These are phyloP conservation scores for Salvia miltiorrhiza DNA, from an alignment of 257 asterid genomes.

Conservation along the genomic window DNA sequence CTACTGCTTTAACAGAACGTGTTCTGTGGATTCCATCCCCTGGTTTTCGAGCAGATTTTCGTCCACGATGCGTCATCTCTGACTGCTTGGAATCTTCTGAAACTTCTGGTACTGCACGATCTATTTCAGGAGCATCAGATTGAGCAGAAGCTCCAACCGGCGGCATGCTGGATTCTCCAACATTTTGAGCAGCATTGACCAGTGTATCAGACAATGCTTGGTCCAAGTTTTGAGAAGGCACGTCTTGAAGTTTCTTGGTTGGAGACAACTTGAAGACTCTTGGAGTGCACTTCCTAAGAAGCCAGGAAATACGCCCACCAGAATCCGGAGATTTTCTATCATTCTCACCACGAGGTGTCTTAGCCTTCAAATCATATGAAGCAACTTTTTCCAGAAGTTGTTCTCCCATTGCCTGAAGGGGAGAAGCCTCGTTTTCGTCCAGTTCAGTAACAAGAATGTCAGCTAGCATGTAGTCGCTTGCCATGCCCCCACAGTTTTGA, in stretches of 20 bases:
- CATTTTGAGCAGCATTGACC: conserved; percentile 27
- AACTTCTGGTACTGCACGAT: conserved; percentile 30
- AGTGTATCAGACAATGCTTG: conserved; percentile 38
- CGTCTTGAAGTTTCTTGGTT: conserved; percentile 24
- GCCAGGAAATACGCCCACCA: conserved; percentile 63
- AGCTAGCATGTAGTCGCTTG: conserved; percentile 42
- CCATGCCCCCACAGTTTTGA: conserved; percentile 53
- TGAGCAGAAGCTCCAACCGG: conserved; percentile 16
- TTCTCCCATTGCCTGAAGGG: conserved; percentile 44
- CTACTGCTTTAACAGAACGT: conserved; percentile 53
- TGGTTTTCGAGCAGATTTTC: conserved; percentile 39
- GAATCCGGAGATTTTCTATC: conserved; percentile 46
- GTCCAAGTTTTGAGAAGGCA: conserved; percentile 47
- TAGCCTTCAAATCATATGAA: conserved; percentile 37
- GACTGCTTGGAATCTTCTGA: conserved; percentile 50
- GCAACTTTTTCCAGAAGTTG: conserved; percentile 59
- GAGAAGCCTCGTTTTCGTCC: conserved; percentile 38
- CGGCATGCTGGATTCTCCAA: conserved; percentile 30
- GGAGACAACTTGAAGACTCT: conserved; percentile 56
- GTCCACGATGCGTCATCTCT: conserved; percentile 32
- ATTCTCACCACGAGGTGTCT: conserved; percentile 37
- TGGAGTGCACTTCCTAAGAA: conserved; percentile 70
- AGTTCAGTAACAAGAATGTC: conserved; percentile 43
- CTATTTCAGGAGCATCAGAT: conserved; percentile 23
- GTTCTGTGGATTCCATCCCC: conserved; percentile 43